Evolutionary conservation across 495 filamentous ascomycete genomes (phyloP).

Genomic region (Annulohypoxylon moriforme): DNA sequence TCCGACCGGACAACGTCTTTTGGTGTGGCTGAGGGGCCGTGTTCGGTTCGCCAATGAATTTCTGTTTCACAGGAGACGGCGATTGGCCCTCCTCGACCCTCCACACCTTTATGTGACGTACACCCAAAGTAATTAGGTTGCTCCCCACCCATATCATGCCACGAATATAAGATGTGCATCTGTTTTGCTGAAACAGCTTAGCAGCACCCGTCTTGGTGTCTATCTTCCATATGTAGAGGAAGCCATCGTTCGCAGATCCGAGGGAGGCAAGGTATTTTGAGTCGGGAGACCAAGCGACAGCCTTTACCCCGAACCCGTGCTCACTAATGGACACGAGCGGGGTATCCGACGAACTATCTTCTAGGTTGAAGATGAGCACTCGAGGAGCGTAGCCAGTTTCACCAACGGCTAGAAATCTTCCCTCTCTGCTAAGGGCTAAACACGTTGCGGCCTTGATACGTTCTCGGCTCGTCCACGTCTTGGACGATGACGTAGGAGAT

Average conservation of each 20-base stretch:
- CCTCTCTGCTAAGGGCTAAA: slow-evolving; percentile 89
- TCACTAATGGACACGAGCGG: slow-evolving; percentile 89
- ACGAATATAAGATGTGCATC: slow-evolving; percentile 85
- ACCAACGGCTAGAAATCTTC: slow-evolving; percentile 88
- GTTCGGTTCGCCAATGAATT: slow-evolving; percentile 56
- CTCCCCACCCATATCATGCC: slow-evolving; percentile 89
- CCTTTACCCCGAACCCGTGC: slow-evolving; percentile 88
- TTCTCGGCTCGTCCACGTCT: slow-evolving; percentile 86
- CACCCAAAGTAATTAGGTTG: slow-evolving; percentile 73
- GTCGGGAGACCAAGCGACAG: slow-evolving; percentile 88
- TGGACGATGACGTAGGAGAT: slow-evolving; percentile 68
- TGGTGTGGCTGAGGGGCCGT: slow-evolving; percentile 51
- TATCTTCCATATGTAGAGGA: slow-evolving; percentile 90
- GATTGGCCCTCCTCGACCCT: slow-evolving; percentile 72
- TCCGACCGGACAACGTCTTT: slow-evolving; percentile 68
- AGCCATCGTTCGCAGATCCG: slow-evolving; percentile 90
- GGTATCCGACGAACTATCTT: slow-evolving; percentile 78
- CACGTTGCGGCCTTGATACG: slow-evolving; percentile 97
- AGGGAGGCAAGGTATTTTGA: slow-evolving; percentile 89
- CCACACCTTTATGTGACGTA: slow-evolving; percentile 95
- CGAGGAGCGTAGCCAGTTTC: slow-evolving; percentile 96
- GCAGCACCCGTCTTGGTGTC: slow-evolving; percentile 85
- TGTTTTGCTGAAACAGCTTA: slow-evolving; percentile 89
- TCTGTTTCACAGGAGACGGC: slow-evolving; percentile 61
- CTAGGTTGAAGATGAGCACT: slow-evolving; percentile 87